Evolutionary conservation across 83 land plant species (phyloP), one percentile per base, ranked within the genome.

Genomic region (Diphasiastrum complanatum): DNA sequence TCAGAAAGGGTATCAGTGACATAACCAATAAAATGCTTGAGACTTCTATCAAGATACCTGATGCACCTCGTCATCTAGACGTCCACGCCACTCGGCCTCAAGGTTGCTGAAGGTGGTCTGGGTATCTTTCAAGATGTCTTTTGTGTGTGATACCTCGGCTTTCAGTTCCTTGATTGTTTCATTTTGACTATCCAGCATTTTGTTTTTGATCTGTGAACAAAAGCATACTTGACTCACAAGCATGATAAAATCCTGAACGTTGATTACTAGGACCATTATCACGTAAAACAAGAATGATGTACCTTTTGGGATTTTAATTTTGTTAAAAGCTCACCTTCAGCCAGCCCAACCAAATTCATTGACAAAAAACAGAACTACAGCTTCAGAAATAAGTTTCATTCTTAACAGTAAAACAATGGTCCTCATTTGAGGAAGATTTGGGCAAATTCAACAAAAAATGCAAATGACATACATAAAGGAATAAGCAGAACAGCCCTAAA

Each of bases 161-260:
- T 75, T 75, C 28, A 75, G 55, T 0, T 69, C 68, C 23, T 30
- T 43, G n/a, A 75, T 75, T 8, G 63, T 63, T 3, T 58, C 74
- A 69, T 75, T 58, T 31, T 63, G 78, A 48, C 64, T 68, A 12
- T 69, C 73, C 18, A 64, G 35, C 62, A 69, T 70, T 35, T 75
- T 59, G 24, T 0, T 75, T 25, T 75, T 69, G 26, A 70, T 70
- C 77, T 64, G 27, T 14, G 6, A 52, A 8, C n/a, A 47, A 47
- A 8, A 55, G 50, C 51, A 55, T n/a, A n/a, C n/a, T n/a, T n/a
- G n/a, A 1, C 38, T 47, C 25, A 56, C 19, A 11, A 2, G 2
- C 27, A 41, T 5, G 2, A 56, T 2, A 33, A 34, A 56, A 10
- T 12, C 14, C n/a, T n/a, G n/a, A n/a, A n/a, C n/a, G n/a, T n/a